Conservation (phyloP, 192 early-diverging fungal genomes). For the Mortierella antarctica region DNA sequence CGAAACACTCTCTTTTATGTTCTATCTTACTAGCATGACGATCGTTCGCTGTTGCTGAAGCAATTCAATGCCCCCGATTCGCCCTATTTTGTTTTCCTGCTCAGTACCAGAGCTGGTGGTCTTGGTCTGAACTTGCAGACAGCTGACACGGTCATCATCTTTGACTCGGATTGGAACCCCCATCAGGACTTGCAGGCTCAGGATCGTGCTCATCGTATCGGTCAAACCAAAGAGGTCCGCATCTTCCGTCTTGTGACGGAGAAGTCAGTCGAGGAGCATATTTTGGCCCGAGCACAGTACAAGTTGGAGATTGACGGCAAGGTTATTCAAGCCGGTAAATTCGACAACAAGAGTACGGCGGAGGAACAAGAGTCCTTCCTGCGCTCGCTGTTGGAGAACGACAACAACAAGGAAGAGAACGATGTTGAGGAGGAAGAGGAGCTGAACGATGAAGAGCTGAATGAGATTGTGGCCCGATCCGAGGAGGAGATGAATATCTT, state of each 20-base stretch:
- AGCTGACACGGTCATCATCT: conserved; percentile 98
- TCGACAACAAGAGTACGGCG: conserved; percentile 95
- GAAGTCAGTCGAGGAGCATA: conserved; percentile 93
- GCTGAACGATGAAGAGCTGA: conserved; percentile 90
- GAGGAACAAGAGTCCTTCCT: conserved; percentile 94
- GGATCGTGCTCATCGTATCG: conserved; percentile 99
- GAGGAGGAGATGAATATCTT: conserved; percentile 85
- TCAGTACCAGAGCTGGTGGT: conserved; percentile 97
- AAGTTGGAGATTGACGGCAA: conserved; percentile 98
- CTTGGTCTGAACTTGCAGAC: conserved; percentile 96
- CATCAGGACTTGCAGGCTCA: conserved; percentile 99
- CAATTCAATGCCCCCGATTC: conserved; percentile 87
- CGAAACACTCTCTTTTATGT: background rate
- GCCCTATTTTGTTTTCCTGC: conserved; percentile 87
- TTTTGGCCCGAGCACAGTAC: conserved; percentile 92
- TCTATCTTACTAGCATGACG: conserved; percentile 62
- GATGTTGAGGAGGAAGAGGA: conserved; percentile 76
- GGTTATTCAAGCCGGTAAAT: conserved; percentile 99
- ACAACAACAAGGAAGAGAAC: conserved; percentile 83
- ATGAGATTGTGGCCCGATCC: conserved; percentile 90
- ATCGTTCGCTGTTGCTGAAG: conserved; percentile 81
- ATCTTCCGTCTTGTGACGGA: conserved; percentile 93
- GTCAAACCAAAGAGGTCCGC: conserved; percentile 97
- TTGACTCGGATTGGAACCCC: conserved; percentile 99
- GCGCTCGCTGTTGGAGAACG: conserved; percentile 82